Evolutionary conservation across 768 basidiomycete genomes (phyloP).

Genomic region (Solioccasus polychromus): DNA sequence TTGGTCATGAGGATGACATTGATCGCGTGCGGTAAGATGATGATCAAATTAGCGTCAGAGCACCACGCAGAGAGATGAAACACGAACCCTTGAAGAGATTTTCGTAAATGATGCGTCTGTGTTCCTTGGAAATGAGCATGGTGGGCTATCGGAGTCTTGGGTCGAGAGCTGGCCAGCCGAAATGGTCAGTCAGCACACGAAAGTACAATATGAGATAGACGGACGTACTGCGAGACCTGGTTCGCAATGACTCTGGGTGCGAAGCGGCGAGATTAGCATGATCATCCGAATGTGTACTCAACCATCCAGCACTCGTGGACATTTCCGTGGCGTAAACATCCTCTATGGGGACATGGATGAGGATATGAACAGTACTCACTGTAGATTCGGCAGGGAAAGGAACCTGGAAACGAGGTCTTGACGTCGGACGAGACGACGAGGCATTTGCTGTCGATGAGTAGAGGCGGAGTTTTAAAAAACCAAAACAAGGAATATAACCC

Average conservation of each 20-base stretch:
- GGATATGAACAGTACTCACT: conserved; percentile 20
- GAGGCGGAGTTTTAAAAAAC: conserved; percentile 23
- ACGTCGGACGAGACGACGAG: conserved; percentile 35
- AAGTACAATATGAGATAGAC: background rate
- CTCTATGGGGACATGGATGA: conserved; percentile 5
- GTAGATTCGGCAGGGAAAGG: conserved; percentile 14
- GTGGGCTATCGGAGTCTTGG: conserved; percentile 36
- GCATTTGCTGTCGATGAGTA: conserved; percentile 4
- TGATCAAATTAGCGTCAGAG: background rate
- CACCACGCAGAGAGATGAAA: background rate
- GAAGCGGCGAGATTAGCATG: conserved; percentile 17
- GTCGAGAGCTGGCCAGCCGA: conserved; percentile 29
- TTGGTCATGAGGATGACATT: background rate
- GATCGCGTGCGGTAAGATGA: background rate
- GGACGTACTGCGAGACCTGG: conserved; percentile 36
- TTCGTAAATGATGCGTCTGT: conserved; percentile 96
- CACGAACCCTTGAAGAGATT: conserved; percentile 98
- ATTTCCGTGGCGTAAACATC: conserved; percentile 1
- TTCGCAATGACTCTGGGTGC: conserved; percentile 37
- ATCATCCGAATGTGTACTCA: conserved; percentile 26
- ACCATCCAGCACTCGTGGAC: conserved; percentile 34
- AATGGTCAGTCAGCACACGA: background rate
- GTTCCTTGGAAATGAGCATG: conserved; percentile 97
- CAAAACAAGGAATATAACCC: conserved; percentile 14
- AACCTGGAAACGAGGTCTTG: conserved; percentile 34